Base-by-base conservation (phyloP, 2,329 filamentous ascomycete species). In the Neoscytalidium dimidiatum region DNA sequence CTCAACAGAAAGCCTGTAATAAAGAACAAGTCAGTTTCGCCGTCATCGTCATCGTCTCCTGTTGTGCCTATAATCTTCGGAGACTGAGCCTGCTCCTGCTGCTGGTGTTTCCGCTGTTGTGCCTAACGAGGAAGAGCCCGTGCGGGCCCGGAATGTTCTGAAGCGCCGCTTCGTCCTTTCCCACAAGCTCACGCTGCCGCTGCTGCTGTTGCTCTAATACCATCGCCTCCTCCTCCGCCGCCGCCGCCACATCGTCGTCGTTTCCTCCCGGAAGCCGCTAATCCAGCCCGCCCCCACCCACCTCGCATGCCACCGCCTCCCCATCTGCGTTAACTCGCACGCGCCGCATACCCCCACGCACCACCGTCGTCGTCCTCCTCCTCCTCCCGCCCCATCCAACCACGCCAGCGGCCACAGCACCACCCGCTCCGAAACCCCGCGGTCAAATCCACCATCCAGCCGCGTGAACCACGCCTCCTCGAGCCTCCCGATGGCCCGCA, bases 251-350 rank as follows among this genome's bases (percentile, higher is more conserved):
- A n/a, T n/a, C n/a, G n/a, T n/a, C n/a, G n/a, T n/a, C n/a, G n/a
- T n/a, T n/a, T n/a, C n/a, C n/a, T n/a, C n/a, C n/a, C n/a, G n/a
- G n/a, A n/a, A n/a, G n/a, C n/a, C n/a, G n/a, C n/a, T n/a, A n/a
- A n/a, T n/a, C n/a, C n/a, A n/a, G n/a, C n/a, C n/a, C n/a, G n/a
- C n/a, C n/a, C n/a, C n/a, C n/a, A n/a, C 23, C 26, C 5, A 49
- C 23, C 46, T 49, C 46, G 23, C 23, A 21, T 49, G 21, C 46
- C 26, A 49, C 46, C 23, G 46, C 26, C 14, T 49, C 46, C 46
- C 46, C 46, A 60, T 66, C 65, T n/a, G 60, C 56, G 38, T 53
- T 53, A 19, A n/a, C 44, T 64, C 64, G 61, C 26, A 67, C 66
- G 21, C 66, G 48, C 49, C 66, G 31, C n/a, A 66, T 23, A 35